Base-by-base conservation (phyloP, 2,329 filamentous ascomycete genomes). In the Trichoderma afroharzianum region DNA sequence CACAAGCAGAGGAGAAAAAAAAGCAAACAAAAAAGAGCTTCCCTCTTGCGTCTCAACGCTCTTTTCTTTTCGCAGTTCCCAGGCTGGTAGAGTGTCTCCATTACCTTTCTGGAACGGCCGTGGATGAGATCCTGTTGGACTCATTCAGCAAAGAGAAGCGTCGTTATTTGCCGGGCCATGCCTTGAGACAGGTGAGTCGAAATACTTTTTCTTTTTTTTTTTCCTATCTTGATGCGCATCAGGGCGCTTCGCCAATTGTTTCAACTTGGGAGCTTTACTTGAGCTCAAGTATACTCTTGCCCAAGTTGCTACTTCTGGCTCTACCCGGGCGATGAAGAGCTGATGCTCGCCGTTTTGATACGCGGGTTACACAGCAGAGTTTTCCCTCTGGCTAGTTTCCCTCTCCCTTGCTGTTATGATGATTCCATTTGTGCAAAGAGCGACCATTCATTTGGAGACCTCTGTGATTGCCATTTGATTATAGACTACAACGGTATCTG, bases 401-500 rank as follows among this genome's bases (percentile, higher is more conserved):
- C 15, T 26, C 32, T 47, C 43, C 57, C 72, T 75, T 73, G 74
- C 80, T 83, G 77, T 78, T 68, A 79, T 91, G 90, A 92, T 91
- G 90, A 91, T 86, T 87, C 82, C 81, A 82, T 79, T 81, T 78
- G 86, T 85, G 85, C 88, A 83, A 85, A 90, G 87, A 88, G 86
- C 84, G 81, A 77, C 83, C 84, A 84, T 86, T 86, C 85, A 86
- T 81, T 86, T 84, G 82, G 85, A 69, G 67, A 69, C 84, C 88
- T 88, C 87, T 75, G 83, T 91, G 90, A 86, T 83, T 83, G 88
- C 84, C 86, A 85, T 85, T 87, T 87, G 79, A 81, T 82, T 89
- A 91, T 92, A 92, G 93, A 96, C 93, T 96, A 96, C 93, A 95
- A 96, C 93, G 93, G 93, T 96, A 96, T 96, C 93, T 96, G 93